Percentiles rank a stretch among this genome's conserved stretches.
Evolutionary conservation across 768 basidiomycete genomes (phyloP).

Genomic region (Candolleomyces eurysporus): DNA sequence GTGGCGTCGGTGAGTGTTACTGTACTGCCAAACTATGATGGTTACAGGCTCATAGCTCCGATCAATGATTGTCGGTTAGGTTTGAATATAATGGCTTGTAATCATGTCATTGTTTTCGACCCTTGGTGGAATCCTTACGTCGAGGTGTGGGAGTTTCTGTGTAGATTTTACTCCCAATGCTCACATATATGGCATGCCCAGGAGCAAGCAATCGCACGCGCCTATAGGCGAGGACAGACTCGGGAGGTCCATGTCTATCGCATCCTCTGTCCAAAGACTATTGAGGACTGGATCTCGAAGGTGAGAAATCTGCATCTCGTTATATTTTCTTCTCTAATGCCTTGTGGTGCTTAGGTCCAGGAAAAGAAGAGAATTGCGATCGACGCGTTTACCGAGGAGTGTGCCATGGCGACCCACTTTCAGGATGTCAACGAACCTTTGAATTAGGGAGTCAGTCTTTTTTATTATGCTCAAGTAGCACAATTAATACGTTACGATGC

Average conservation of each 20-base stretch:
- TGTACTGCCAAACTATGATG: too few species aligned
- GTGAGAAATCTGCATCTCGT: not conserved
- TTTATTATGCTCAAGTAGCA: too few species aligned
- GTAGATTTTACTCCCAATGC: not conserved
- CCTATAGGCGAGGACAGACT: slow-evolving; percentile 1
- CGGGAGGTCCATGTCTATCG: slow-evolving; percentile 3
- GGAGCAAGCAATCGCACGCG: slow-evolving; percentile 11
- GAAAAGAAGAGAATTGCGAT: not conserved
- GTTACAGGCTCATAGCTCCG: too few species aligned
- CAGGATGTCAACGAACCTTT: too few species aligned
- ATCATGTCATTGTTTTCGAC: slow-evolving; percentile 21
- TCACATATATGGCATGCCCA: not conserved
- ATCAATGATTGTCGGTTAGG: not conserved
- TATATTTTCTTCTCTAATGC: not conserved
- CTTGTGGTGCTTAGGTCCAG: not conserved
- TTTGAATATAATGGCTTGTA: slow-evolving; percentile 19
- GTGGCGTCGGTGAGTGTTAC: not conserved
- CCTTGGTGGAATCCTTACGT: slow-evolving; percentile 25
- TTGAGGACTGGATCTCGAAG: not conserved
- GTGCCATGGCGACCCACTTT: too few species aligned
- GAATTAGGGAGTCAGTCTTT: too few species aligned
- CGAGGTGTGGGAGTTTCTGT: slow-evolving; percentile 6
- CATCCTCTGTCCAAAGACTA: not conserved
- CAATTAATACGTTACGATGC: too few species aligned
- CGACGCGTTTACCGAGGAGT: not conserved